Evolutionary conservation across 495 filamentous ascomycete genomes (phyloP), one percentile per base, ranked within the genome.

Genomic region (Tuber borchii): DNA sequence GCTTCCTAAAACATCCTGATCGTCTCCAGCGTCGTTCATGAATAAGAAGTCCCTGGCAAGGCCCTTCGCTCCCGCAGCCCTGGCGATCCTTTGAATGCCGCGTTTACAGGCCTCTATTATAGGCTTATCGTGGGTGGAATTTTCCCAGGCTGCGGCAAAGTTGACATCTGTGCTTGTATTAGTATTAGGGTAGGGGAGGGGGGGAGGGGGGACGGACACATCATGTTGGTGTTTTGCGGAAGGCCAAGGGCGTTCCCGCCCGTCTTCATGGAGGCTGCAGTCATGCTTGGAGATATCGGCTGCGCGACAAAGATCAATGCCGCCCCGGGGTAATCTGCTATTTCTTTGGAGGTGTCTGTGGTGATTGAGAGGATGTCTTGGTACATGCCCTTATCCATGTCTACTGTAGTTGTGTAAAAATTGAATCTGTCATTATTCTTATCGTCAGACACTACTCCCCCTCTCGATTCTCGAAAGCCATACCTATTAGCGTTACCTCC

Each of bases 241-340:
- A 87, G 83, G 1, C 87, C 87, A 10, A 87, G 81, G 19, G 85
- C 82, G 72, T 87, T 88, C 65, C 84, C 84, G 46, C 83, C 85
- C 26, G 78, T 78, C 42, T 71, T 71, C 77, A 14, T 83, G 68
- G 71, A 44, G 83, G 17, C 84, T 83, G 74, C 83, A 72, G 72
- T 84, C 81, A 85, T 84, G 56, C 79, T 75, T 31, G 84, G 79
- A 39, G 86, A 86, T 72, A 88, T 85, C 22, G 87, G 87, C 78
- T 88, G 86, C 73, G 86, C 83, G 74, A 84, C 85, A 16, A 87
- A 77, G 20, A 44, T 44, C 74, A 78, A 79, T 16, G 72, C 70
- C 20, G 82, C 71, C 40, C 73, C 81, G 65, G 71, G 70, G 72
- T 74, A 42, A 78, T 74, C 40, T 78, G 46, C 46, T 45, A 78